Base-by-base conservation (phyloP, 352 stramenopile genomes). In the Globisporangium alternatum region DNA sequence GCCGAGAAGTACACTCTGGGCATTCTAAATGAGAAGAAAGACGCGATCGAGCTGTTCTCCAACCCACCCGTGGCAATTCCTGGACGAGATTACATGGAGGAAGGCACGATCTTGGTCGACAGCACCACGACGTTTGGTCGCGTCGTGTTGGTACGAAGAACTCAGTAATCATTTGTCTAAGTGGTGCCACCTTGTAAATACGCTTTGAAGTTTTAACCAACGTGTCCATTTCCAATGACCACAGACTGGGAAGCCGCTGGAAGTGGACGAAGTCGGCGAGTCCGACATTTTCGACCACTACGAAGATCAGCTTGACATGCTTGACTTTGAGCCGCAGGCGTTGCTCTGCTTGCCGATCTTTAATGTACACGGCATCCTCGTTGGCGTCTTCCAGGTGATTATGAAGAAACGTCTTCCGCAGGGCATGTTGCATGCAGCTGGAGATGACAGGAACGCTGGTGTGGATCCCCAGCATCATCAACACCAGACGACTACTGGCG, bases 91-190 rank as follows among this genome's bases (percentile, higher is more conserved):
- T 80, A 81, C 52, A 77, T 89, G 55, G 80, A 89, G 45, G 82
- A 89, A 71, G 80, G 77, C 37, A 73, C 62, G 19, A 61, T 83
- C 10, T 60, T 81, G 2, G 72, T 89, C 5, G 81, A 88, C 56
- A 83, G 76, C 19, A 76, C 81, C 48, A 89, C 77, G 0, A 91
- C 79, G 10, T 90, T 88, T 56, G 81, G 81, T 4, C 81, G 81
- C n/a, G 81, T 90, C 28, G 72, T 89, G 2, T 45, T 90, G 74
- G 80, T 89, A 71, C 22, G 58, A 53, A 22, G 15, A 9, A 5
- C 43, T 45, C n/a, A 3, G 6, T 10, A 17, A 43, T 21, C n/a
- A 19, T 56, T 12, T 41, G 1, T 41, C 17, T 41, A 17, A 17
- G 35, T 41, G 7, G 35, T 15, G 6, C 35, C 35, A 19, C 35